Base-by-base conservation (phyloP, 2,329 filamentous ascomycete species). In the Capronia epimyces region DNA sequence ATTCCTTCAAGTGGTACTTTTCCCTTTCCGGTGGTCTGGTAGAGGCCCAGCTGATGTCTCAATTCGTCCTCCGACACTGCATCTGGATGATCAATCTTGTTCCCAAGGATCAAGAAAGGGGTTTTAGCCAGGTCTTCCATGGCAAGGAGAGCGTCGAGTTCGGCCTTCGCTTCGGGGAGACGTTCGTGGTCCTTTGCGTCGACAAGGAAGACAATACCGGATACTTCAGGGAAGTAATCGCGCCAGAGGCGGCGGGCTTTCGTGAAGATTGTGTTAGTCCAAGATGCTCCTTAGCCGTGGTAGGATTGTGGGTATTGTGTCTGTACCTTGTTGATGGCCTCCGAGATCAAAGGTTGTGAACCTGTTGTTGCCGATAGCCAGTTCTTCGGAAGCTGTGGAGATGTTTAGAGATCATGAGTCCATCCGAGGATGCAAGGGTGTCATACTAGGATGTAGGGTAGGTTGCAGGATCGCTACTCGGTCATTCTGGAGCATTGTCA, bases 41-140 rank as follows among this genome's bases (percentile, higher is more conserved):
- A 97, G 65, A 98, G 74, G 57, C 93, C 93, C 52, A 98, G 78
- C 70, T 90, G 86, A 69, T 91, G 85, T 71, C 93, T 82, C 66
- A 97, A 80, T 75, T 96, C 89, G 65, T 97, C 91, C 79, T 98
- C 93, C 60, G 86, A 91, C 48, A 97, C 84, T 57, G 93, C 93
- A 63, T 94, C 87, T 47, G 90, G 90, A 76, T 97, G 90, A 71
- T 98, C 93, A 71, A 98, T 98, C 83, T 98, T 98, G 83, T 98
- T 98, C 64, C 93, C 93, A 58, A 98, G 82, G 63, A 98, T 83
- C 56, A 97, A 82, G 71, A 97, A 97, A 48, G 93, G 93, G 7
- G 95, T 93, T 78, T 95, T 96, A 69, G 82, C 77, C 32, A 98
- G 82, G 69, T 97, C 91, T 75, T 98, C 93, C 91, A 98, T 96